These are phyloP conservation scores for Phytophthora vignae DNA, from an alignment of 352 stramenopile species.

Conservation along the genomic window DNA sequence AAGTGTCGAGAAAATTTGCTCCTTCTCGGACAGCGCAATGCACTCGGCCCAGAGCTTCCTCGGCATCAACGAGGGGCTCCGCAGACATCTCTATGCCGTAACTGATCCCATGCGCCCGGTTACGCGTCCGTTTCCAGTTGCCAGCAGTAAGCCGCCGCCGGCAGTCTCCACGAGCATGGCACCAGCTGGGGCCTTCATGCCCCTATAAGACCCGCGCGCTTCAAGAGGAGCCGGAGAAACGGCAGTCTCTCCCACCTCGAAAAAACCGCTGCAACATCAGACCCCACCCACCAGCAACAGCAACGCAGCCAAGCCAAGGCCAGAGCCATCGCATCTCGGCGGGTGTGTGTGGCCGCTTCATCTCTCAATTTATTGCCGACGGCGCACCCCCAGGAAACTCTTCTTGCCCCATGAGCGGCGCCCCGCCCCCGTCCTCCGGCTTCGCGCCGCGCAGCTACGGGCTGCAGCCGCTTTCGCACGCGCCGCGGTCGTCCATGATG, in stretches of 20 bases:
- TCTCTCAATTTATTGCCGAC: conserved; percentile 37
- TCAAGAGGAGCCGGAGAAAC: conserved; percentile 30
- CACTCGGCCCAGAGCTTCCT: no score
- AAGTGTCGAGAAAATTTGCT: conserved; percentile 17
- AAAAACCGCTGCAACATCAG: conserved; percentile 21
- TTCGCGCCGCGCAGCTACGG: conserved; percentile 32
- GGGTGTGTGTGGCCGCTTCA: conserved; percentile 14
- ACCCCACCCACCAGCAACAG: background rate
- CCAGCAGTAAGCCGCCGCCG: conserved; percentile 7
- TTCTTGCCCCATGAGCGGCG: conserved; percentile 24
- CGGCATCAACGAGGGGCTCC: no score
- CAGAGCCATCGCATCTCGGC: no score
- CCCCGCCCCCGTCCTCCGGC: conserved; percentile 38
- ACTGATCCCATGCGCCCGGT: conserved; percentile 11
- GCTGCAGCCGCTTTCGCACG: conserved; percentile 42
- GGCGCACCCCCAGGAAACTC: conserved; percentile 3
- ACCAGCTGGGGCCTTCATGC: conserved; percentile 22
- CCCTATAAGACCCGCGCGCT: conserved; percentile 15
- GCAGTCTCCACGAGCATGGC: conserved; percentile 12
- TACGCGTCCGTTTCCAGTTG: conserved; percentile 19
- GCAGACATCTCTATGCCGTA: conserved; percentile 23
- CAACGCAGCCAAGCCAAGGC: no score
- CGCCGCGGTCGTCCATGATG: conserved; percentile 54
- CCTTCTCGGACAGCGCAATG: background rate
- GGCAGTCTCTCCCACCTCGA: conserved; percentile 33